These are phyloP conservation scores for Parietichytrium sp. DNA, from an alignment of 108 stramenopile genomes.

Conservation along the genomic window DNA sequence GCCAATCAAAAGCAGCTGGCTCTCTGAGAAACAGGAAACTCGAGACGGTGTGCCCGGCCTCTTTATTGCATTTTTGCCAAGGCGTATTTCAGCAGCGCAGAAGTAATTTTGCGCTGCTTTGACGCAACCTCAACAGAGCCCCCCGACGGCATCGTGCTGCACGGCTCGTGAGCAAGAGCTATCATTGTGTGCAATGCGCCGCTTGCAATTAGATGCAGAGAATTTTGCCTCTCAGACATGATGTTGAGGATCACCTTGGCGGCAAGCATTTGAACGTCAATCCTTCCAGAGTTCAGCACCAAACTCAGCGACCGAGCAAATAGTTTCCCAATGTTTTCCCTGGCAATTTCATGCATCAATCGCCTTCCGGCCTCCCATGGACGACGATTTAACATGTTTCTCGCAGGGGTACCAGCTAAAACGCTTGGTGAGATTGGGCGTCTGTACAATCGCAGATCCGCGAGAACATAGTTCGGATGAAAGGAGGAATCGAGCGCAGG, in stretches of 20 bases:
- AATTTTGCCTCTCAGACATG: not conserved
- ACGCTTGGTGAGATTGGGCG: not conserved
- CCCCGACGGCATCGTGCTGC: too few species aligned
- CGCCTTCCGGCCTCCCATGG: conserved; percentile 9
- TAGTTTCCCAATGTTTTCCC: not conserved
- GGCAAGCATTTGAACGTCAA: not conserved
- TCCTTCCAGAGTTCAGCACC: not conserved
- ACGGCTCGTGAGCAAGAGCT: too few species aligned
- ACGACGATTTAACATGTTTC: not conserved
- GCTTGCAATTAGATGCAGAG: not conserved
- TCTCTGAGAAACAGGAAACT: too few species aligned
- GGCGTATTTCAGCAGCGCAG: too few species aligned
- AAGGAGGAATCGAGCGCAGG: not conserved
- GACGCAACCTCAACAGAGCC: too few species aligned
- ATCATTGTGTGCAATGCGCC: too few species aligned
- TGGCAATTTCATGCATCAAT: not conserved
- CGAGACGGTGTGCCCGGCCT: too few species aligned
- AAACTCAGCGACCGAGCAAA: not conserved
- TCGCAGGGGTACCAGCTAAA: not conserved
- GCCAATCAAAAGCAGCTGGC: too few species aligned
- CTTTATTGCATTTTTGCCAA: too few species aligned
- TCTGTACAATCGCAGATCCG: not conserved
- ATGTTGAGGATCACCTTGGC: not conserved
- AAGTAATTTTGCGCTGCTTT: too few species aligned
- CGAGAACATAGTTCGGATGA: not conserved